Base-by-base conservation (phyloP, 768 basidiomycete species). In the Melanogaster broomeanus region DNA sequence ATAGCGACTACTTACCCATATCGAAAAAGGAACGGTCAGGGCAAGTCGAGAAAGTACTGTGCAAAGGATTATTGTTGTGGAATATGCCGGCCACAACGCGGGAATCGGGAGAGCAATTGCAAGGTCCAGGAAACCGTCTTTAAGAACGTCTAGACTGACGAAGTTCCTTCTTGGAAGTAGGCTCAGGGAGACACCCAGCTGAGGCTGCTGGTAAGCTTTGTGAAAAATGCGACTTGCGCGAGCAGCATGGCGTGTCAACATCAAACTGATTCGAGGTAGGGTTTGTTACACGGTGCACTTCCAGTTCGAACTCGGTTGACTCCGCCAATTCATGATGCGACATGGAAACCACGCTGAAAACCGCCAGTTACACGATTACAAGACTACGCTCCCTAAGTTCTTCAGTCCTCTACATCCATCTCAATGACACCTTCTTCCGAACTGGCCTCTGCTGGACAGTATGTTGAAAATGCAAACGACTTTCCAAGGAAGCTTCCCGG, bases 401-500 rank as follows among this genome's bases (percentile, higher is more conserved):
- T 33, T 63, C 56, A 72, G 18, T 76, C 73, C 33, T 72, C 71
- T n/a, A 19, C 24, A 28, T 74, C 73, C 62, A 75, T 63, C 12
- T 76, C 70, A 42, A 79, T 61, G n/a, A 74, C 55, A 52, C 77
- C 91, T 72, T 90, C 87, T 66, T 93, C 90, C 0, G 94, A 95
- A 62, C 90, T 87, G 37, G 82, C 71, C 52, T 87, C 87, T 2
- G 90, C 83, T 12, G 95, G 95, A 51, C 87, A 90, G 60, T 95
- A 99, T 3, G 93, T 90, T 11, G 89, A 92, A 75, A 98, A 98
- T 6, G 82, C 79, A 58, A 92, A 88, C 6, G 87, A 80, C 43
- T 82, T 87, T 5, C 90, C 84, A 13, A 93, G 77, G 65, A 98
- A 98, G 44, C 88, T 85, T 18, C 97, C 95, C 0, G 97, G 97